These are phyloP conservation scores for Helichrysum umbraculigerum DNA, from an alignment of 129 eudicot genomes.

Conservation along the genomic window DNA sequence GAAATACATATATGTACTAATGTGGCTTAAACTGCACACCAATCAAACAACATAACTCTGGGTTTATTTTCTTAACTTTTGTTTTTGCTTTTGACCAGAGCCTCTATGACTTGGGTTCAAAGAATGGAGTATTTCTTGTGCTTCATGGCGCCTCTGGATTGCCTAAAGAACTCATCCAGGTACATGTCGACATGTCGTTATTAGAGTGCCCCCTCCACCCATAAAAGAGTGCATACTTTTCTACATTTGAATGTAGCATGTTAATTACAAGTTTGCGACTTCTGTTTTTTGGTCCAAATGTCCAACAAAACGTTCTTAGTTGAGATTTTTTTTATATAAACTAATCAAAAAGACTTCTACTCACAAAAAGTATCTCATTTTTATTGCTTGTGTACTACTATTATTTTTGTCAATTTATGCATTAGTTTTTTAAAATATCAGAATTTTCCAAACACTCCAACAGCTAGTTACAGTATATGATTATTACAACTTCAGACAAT, in stretches of 20 bases:
- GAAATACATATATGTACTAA: too few relatives aligned
- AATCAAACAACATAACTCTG: background rate
- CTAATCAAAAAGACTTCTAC: background rate
- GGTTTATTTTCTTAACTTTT: background rate
- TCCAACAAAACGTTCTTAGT: background rate
- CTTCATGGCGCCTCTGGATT: conserved; percentile 99
- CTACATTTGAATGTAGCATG: background rate
- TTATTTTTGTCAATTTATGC: background rate
- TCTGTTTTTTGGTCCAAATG: background rate
- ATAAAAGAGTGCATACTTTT: background rate
- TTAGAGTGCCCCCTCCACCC: too few relatives aligned
- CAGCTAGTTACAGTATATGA: background rate
- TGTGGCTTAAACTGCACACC: too few relatives aligned
- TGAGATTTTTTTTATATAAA: background rate
- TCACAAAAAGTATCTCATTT: background rate
- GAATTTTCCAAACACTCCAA: background rate
- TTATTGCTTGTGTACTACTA: background rate
- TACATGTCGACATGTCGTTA: conserved; percentile 27
- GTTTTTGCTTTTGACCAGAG: conserved; percentile 44
- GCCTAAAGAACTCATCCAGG: conserved; percentile 77
- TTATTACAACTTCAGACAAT: background rate
- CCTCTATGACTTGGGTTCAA: conserved; percentile 59
- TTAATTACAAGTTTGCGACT: background rate
- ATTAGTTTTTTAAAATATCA: background rate
- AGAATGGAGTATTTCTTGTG: conserved; percentile 75